A percentile compares a stretch with the other conserved stretches of the same genome.
Conservation (phyloP, 129 eudicot species). For the Artemisia argyi region DNA sequence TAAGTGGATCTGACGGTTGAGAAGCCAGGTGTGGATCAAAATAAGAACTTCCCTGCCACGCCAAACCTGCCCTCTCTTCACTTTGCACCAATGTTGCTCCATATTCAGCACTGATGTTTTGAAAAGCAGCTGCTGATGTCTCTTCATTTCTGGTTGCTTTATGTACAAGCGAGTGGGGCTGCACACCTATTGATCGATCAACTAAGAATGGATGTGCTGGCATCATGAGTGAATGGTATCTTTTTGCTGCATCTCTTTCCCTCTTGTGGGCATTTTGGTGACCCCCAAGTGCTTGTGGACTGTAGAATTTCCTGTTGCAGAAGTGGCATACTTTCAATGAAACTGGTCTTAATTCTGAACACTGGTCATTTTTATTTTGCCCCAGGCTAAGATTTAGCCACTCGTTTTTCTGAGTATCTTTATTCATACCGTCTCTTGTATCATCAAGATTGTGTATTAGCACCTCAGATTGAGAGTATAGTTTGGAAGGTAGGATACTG, state of each 20-base stretch:
- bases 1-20: conserved; percentile 28
- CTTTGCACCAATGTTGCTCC: conserved; percentile 32
- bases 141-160: conserved; percentile 38
- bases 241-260: conserved; percentile 73
- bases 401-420: conserved; percentile 27
- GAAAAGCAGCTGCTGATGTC: conserved; percentile 24
- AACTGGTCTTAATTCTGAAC: conserved; percentile 37
- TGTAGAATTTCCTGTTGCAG: conserved; percentile 73
- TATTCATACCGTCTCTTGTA: conserved; percentile 26
- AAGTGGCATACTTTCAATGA: conserved; percentile 63
- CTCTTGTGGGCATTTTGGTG: conserved; percentile 90
- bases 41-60: conserved; percentile 83
- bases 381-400: conserved; percentile 77
- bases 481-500: conserved; percentile 9
- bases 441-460: conserved; percentile 27
- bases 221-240: conserved; percentile 49
- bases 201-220: conserved; percentile 27
- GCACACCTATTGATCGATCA: conserved; percentile 59
- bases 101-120: conserved; percentile 24
- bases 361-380: conserved; percentile 29
- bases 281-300: conserved; percentile 88
- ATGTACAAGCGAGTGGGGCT: conserved; percentile 56
- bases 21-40: conserved; percentile 37
- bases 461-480: not conserved
- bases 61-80: conserved; percentile 24